A percentile compares a stretch with the other conserved stretches of the same genome.
Evolutionary conservation across 306 rosid species (phyloP).

Genomic region (Mimosa pudica): DNA sequence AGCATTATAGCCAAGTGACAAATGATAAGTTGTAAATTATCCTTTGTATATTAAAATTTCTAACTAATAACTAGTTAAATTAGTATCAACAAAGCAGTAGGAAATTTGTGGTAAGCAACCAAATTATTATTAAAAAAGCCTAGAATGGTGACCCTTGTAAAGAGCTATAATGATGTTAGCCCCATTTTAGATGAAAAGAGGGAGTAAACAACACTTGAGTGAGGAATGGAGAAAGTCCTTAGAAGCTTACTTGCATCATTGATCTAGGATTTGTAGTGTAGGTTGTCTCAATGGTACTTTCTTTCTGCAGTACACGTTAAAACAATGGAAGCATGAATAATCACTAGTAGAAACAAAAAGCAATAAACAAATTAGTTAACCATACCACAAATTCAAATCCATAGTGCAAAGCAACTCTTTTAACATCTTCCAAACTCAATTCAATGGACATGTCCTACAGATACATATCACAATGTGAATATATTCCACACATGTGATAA

Average conservation of each 20-base stretch:
- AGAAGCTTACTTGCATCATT: slow-evolving; percentile 92
- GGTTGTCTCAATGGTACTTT: slow-evolving; percentile 78
- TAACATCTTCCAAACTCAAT: slow-evolving; percentile 95
- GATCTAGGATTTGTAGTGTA: slow-evolving; percentile 82
- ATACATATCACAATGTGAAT: slow-evolving; percentile 26
- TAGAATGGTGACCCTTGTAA: neutral
- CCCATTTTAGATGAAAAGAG: neutral
- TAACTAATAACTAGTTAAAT: neutral
- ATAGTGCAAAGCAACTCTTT: slow-evolving; percentile 69
- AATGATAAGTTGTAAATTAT: neutral
- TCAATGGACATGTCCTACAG: slow-evolving; percentile 89
- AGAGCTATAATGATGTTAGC: slow-evolving; percentile 19
- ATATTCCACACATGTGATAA: neutral
- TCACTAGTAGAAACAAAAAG: slow-evolving; percentile 5
- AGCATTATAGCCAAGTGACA: neutral
- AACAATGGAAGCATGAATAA: slow-evolving; percentile 26
- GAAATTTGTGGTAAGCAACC: neutral
- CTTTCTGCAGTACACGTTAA: slow-evolving; percentile 63
- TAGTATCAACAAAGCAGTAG: neutral
- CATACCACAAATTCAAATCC: slow-evolving; percentile 87
- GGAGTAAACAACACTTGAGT: neutral
- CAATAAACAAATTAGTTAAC: slow-evolving; percentile 21
- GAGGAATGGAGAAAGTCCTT: neutral
- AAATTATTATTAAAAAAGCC: neutral
- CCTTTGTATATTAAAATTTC: neutral